Percentiles rank a stretch among this genome's conserved stretches.
Evolutionary conservation across 345 rosid species (phyloP).

Genomic region (Ailanthus altissimus): DNA sequence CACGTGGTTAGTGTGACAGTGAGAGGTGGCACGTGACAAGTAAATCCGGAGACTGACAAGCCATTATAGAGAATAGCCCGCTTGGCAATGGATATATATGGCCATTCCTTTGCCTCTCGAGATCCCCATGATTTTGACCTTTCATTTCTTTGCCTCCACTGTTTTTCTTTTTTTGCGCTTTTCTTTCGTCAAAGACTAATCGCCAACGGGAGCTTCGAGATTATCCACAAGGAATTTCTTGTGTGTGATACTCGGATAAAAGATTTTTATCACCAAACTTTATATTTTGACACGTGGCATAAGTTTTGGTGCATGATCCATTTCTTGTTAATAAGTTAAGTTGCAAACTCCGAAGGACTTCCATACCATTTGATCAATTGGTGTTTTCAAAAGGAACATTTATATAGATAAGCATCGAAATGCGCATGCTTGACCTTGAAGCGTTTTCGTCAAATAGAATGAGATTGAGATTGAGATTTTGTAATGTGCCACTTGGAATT

Average conservation of each 20-base stretch:
- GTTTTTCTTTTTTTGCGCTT: neutral
- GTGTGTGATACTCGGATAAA: neutral
- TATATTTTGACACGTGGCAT: neutral
- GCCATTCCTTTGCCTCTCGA: neutral
- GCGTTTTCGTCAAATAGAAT: neutral
- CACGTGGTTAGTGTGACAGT: slow-evolving; percentile 34
- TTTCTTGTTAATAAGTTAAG: neutral
- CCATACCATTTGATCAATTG: neutral
- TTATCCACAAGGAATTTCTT: slow-evolving; percentile 14
- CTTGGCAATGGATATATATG: slow-evolving; percentile 28
- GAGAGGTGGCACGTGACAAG: slow-evolving; percentile 16
- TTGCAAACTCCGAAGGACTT: neutral
- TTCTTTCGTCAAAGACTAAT: neutral
- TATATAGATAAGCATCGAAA: slow-evolving; percentile 2
- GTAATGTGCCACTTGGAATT: neutral
- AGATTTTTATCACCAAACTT: neutral
- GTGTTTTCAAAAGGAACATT: neutral
- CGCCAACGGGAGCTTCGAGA: slow-evolving; percentile 3
- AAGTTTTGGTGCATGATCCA: too few relatives aligned
- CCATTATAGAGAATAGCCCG: slow-evolving; percentile 3
- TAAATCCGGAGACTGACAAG: slow-evolving; percentile 15
- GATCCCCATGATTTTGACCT: slow-evolving; percentile 29
- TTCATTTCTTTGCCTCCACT: neutral
- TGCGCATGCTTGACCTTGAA: neutral
- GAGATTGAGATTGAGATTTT: neutral